phyloP scores from a whole-genome alignment of 352 stramenopile species.

The Pythium monospermum region DNA sequence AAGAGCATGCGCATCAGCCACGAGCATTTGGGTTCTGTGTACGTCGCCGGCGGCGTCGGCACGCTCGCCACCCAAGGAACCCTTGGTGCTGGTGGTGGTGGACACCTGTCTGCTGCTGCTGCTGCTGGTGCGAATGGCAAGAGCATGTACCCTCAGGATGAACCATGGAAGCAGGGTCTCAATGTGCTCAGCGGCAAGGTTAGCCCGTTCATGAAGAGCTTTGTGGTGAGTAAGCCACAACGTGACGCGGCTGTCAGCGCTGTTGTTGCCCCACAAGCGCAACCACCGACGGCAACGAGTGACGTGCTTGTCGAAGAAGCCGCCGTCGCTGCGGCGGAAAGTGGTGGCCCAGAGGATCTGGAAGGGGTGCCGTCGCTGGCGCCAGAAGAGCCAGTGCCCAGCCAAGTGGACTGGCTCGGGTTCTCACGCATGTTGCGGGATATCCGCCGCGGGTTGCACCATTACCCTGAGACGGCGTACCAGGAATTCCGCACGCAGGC shows the following conservation, averaged over 20 bases:
- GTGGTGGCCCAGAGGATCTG: constrained; percentile 5
- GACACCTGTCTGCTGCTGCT: background rate
- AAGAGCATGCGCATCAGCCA: constrained; percentile 39
- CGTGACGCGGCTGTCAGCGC: background rate
- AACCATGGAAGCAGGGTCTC: constrained; percentile 67
- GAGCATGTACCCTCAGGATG: constrained; percentile 55
- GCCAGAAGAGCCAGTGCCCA: constrained; percentile 9
- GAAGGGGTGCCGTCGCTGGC: constrained; percentile 3
- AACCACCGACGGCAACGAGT: background rate
- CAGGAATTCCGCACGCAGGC: constrained; percentile 85
- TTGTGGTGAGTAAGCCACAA: constrained; percentile 31
- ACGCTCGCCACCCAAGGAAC: background rate
- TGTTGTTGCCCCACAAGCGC: too few relatives aligned
- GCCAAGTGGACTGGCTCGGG: constrained; percentile 52
- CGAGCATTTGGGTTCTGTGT: constrained; percentile 17
- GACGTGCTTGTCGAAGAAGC: constrained; percentile 2
- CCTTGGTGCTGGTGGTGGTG: background rate
- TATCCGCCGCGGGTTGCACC: constrained; percentile 84
- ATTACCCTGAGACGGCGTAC: constrained; percentile 90
- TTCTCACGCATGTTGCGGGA: constrained; percentile 69
- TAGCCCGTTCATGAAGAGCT: constrained; percentile 58
- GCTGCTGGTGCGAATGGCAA: constrained; percentile 18
- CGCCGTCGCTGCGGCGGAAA: constrained; percentile 11
- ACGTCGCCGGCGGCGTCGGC: constrained; percentile 1
- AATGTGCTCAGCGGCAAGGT: constrained; percentile 42